Evolutionary conservation across 805 yeast genomes (phyloP).

Genomic region (Candida lessepsii): DNA sequence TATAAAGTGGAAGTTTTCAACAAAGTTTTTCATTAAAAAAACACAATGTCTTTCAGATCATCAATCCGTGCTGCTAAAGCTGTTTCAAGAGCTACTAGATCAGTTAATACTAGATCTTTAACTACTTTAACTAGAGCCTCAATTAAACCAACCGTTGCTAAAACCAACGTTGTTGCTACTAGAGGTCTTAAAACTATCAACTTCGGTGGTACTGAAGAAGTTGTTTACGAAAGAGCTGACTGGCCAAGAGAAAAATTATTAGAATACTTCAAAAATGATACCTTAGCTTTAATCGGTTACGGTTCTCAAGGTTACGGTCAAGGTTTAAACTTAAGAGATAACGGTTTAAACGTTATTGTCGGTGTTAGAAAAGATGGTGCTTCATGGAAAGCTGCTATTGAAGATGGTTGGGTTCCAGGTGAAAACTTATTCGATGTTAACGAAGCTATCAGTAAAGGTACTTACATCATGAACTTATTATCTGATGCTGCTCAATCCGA

Average conservation of each 20-base stretch:
- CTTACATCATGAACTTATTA: slow-evolving; percentile 94
- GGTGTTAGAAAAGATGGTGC: slow-evolving; percentile 99
- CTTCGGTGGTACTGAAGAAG: slow-evolving; percentile 94
- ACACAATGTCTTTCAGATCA: slow-evolving; percentile 43
- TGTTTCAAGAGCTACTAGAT: slow-evolving; percentile 41
- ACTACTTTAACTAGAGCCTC: slow-evolving; percentile 51
- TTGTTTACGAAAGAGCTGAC: slow-evolving; percentile 98
- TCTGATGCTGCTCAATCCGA: slow-evolving; percentile 99
- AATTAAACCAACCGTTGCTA: slow-evolving; percentile 28
- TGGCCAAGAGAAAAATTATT: slow-evolving; percentile 98
- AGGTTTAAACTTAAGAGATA: slow-evolving; percentile 98
- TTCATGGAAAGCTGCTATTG: slow-evolving; percentile 99
- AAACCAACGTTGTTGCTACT: slow-evolving; percentile 42
- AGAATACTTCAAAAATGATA: slow-evolving; percentile 96
- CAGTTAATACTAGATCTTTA: slow-evolving; percentile 61
- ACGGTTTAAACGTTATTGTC: slow-evolving; percentile 94
- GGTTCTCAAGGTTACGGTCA: slow-evolving; percentile 99
- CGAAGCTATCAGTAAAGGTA: slow-evolving; percentile 91
- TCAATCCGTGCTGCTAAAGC: slow-evolving; percentile 47
- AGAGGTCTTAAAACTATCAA: slow-evolving; percentile 96
- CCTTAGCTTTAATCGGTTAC: slow-evolving; percentile 96
- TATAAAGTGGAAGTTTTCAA: slow-evolving; percentile 6
- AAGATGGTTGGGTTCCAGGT: slow-evolving; percentile 99
- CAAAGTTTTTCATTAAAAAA: not conserved
- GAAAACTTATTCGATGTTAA: slow-evolving; percentile 92